Conservation (phyloP, 306 rosid species). For the Geum urbanum region DNA sequence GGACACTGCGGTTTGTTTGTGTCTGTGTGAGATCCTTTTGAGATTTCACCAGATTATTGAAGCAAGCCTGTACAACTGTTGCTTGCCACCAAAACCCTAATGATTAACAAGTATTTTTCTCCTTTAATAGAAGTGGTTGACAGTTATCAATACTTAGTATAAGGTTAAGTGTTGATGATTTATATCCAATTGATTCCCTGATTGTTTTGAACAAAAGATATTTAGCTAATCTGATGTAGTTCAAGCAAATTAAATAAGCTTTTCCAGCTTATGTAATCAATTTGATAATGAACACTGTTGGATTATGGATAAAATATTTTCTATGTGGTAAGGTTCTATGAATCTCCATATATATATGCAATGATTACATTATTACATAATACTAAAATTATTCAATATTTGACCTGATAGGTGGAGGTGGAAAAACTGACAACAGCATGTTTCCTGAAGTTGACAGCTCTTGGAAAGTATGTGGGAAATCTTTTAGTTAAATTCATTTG, state of each 20-base stretch:
- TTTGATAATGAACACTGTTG: background rate
- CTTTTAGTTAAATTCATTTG: background rate
- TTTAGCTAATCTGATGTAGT: background rate
- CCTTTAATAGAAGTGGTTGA: background rate
- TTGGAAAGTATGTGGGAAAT: slow-evolving; percentile 68
- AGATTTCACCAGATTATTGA: background rate
- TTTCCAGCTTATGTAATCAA: background rate
- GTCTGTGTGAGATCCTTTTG: background rate
- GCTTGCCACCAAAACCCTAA: background rate
- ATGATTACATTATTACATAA: slow-evolving; percentile 5
- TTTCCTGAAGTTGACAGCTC: slow-evolving; percentile 88
- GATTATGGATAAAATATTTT: background rate
- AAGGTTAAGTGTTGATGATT: background rate
- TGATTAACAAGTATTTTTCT: too few species aligned
- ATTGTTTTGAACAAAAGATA: background rate
- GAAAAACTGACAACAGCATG: slow-evolving; percentile 55
- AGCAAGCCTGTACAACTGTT: background rate
- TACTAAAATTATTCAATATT: slow-evolving; percentile 20
- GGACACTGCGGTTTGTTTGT: background rate
- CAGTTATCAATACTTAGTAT: background rate
- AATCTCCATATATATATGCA: slow-evolving; percentile 3
- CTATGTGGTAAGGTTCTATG: background rate
- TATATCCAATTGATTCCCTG: background rate
- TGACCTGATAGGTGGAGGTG: slow-evolving; percentile 61
- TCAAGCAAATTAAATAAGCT: background rate